Evolutionary conservation across 2,329 filamentous ascomycete genomes (phyloP).

Genomic region (Curvularia verruculosa): DNA sequence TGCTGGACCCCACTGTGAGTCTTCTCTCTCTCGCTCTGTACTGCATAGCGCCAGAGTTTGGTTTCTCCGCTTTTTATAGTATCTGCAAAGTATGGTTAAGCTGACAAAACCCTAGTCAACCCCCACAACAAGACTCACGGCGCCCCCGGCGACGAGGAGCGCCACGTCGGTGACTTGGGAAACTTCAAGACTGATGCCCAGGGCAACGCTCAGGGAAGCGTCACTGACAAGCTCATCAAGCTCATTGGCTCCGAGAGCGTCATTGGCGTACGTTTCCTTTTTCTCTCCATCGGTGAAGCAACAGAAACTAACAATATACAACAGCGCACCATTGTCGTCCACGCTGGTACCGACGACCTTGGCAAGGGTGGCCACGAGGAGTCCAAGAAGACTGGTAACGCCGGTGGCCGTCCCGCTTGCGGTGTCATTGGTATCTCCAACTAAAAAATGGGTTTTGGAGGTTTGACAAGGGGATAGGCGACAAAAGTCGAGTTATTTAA

Average conservation of each 20-base stretch:
- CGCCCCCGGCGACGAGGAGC: constrained; percentile 77
- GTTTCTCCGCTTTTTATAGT: not conserved
- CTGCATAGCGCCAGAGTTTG: too few species aligned
- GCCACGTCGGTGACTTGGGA: constrained; percentile 96
- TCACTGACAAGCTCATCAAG: constrained; percentile 85
- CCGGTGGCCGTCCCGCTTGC: constrained; percentile 90
- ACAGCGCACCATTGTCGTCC: constrained; percentile 91
- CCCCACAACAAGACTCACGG: constrained; percentile 92
- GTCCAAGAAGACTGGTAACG: constrained; percentile 98
- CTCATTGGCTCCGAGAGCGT: constrained; percentile 95
- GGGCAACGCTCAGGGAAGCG: constrained; percentile 84
- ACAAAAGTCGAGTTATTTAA: not conserved
- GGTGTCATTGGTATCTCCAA: constrained; percentile 88
- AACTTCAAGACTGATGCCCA: constrained; percentile 96
- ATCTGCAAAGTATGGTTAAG: not conserved
- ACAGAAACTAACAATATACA: constrained; percentile 16
- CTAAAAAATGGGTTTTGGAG: constrained; percentile 8
- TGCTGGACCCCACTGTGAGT: constrained; percentile 93
- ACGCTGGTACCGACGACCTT: constrained; percentile 95
- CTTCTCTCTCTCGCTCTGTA: not conserved
- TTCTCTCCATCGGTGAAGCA: not conserved
- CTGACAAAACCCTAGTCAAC: constrained; percentile 72
- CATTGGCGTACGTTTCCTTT: constrained; percentile 73
- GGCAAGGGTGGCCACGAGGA: constrained; percentile 91
- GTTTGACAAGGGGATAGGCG: not conserved